phyloP scores from a whole-genome alignment of 306 rosid genomes.

The Rubus parviflorus region DNA sequence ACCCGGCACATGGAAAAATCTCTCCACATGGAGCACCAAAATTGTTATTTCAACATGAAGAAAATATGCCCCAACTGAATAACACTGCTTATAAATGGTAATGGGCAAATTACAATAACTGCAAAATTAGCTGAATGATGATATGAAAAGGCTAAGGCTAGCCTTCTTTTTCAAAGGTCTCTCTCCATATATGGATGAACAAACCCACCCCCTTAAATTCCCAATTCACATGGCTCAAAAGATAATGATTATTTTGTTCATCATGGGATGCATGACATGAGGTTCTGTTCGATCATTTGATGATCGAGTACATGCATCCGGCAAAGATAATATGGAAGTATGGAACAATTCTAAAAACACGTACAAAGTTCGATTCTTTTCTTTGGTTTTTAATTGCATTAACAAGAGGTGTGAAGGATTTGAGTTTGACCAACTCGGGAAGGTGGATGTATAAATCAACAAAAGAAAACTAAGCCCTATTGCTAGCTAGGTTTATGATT shows the following conservation, averaged over 20 bases:
- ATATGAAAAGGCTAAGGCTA: neutral
- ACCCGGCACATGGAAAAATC: too few species aligned
- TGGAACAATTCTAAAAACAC: neutral
- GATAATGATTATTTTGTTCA: neutral
- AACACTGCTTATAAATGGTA: constrained; percentile 2
- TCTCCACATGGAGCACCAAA: neutral
- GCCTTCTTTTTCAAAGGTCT: neutral
- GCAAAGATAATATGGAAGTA: neutral
- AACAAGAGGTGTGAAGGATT: constrained; percentile 1
- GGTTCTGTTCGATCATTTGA: neutral
- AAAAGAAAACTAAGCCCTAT: neutral
- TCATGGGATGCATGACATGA: neutral
- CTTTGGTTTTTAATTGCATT: neutral
- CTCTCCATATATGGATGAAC: neutral
- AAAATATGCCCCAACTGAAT: constrained; percentile 3
- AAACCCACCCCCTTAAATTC: neutral
- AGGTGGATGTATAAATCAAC: neutral
- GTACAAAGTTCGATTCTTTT: neutral
- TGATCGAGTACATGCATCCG: neutral
- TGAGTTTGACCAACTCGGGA: neutral
- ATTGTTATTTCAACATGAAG: neutral
- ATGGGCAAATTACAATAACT: neutral
- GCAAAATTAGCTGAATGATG: neutral
- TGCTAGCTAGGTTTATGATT: neutral
- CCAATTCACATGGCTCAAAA: neutral